These are phyloP conservation scores for Eudorina sp. DNA, from an alignment of 139 green algal species.

Conservation along the genomic window DNA sequence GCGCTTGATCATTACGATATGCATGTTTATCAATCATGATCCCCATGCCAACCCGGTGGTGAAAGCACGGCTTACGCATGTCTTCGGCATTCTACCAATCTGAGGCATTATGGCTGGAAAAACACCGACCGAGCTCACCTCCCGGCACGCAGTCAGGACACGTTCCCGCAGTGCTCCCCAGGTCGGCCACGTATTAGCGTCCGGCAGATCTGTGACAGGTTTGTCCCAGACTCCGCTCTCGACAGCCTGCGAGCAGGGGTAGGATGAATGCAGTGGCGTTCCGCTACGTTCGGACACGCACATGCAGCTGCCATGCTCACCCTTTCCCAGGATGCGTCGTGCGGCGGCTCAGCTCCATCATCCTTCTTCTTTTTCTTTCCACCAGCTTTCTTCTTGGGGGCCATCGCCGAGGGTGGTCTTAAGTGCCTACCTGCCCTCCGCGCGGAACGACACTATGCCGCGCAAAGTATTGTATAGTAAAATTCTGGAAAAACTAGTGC, in stretches of 20 bases:
- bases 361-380: conserved; percentile 77
- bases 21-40: too few relatives aligned
- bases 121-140: conserved; percentile 68
- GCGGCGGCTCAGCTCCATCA: conserved; percentile 73
- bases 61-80: too few relatives aligned
- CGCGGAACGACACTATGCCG: too few relatives aligned
- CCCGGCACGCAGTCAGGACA: conserved; percentile 74
- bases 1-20: too few relatives aligned
- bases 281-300: neutral
- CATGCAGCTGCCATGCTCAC: conserved; percentile 48
- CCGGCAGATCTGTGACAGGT: conserved; percentile 70
- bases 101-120: too few relatives aligned
- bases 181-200: conserved; percentile 85
- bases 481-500: too few relatives aligned
- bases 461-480: too few relatives aligned
- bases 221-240: conserved; percentile 79
- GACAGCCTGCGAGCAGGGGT: conserved; percentile 63
- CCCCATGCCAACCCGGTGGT: too few relatives aligned
- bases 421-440: too few relatives aligned
- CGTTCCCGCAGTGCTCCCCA: conserved; percentile 85
- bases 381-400: conserved; percentile 61
- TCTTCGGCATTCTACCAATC: too few relatives aligned
- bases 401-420: conserved; percentile 47
- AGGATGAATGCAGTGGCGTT: too few relatives aligned
- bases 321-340: conserved; percentile 79